A percentile compares a stretch with the other conserved stretches of the same genome.
phyloP scores from a whole-genome alignment of 768 basidiomycete genomes.

The Amanita pseudoporphyria region DNA sequence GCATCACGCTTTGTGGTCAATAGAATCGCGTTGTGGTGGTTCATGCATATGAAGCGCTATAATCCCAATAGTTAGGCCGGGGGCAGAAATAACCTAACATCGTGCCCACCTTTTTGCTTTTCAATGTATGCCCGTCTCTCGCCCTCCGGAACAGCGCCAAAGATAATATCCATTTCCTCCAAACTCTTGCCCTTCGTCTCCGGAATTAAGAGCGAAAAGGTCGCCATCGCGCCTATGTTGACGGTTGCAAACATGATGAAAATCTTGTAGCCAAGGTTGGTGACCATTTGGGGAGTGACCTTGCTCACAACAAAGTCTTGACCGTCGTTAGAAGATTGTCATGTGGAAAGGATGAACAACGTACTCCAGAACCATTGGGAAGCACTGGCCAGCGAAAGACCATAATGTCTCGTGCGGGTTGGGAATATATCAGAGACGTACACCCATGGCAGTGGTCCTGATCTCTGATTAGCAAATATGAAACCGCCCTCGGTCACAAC shows the following conservation, averaged over 20 bases:
- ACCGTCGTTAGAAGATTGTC: not conserved
- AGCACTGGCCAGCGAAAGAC: constrained; percentile 62
- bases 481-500: constrained; percentile 4
- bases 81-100: not conserved
- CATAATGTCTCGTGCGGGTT: constrained; percentile 75
- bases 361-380: constrained; percentile 80
- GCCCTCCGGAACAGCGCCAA: constrained; percentile 47
- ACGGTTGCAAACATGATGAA: constrained; percentile 72
- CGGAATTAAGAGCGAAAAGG: constrained; percentile 53
- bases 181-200: constrained; percentile 52
- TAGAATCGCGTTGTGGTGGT: not conserved
- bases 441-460: constrained; percentile 40
- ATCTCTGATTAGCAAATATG: constrained; percentile 20
- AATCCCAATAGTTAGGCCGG: not conserved
- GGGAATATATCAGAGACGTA: constrained; percentile 83
- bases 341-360: constrained; percentile 15
- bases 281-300: constrained; percentile 55
- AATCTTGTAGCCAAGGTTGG: constrained; percentile 58
- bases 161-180: constrained; percentile 45
- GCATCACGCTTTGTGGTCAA: not conserved
- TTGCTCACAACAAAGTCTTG: constrained; percentile 66
- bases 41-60: not conserved
- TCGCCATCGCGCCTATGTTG: constrained; percentile 61
- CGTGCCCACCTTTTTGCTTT: constrained; percentile 26
- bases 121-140: constrained; percentile 44